phyloP scores from a whole-genome alignment of 176 grass and related monocot species.

The Raddia guianensis region DNA sequence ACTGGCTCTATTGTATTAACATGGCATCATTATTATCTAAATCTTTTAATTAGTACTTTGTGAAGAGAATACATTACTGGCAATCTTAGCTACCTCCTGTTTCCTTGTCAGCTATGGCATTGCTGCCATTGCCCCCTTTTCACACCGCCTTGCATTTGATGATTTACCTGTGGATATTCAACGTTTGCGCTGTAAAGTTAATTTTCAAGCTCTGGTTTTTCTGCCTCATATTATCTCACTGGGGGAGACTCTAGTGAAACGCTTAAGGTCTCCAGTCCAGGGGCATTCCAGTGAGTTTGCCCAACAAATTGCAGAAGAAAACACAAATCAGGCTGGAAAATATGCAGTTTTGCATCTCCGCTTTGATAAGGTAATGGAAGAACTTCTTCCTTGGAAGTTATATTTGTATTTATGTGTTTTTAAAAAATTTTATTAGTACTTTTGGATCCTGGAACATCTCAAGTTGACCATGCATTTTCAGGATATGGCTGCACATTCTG shows the following conservation, averaged over 20 bases:
- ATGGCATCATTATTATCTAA: constrained; percentile 25
- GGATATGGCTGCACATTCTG: constrained; percentile 98
- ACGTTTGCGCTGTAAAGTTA: constrained; percentile 77
- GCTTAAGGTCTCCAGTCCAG: constrained; percentile 56
- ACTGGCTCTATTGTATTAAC: constrained; percentile 4
- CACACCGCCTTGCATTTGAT: constrained; percentile 91
- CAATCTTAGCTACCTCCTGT: constrained; percentile 34
- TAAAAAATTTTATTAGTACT: constrained; percentile 9
- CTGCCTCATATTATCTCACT: constrained; percentile 74
- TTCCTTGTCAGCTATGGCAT: constrained; percentile 76
- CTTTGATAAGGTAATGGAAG: constrained; percentile 78
- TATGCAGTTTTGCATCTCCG: constrained; percentile 91
- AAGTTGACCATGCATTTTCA: constrained; percentile 42
- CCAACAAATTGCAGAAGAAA: constrained; percentile 43
- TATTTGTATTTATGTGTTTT: not conserved
- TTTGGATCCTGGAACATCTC: constrained; percentile 1
- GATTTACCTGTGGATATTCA: constrained; percentile 74
- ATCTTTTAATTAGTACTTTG: constrained; percentile 28
- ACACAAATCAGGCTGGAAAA: constrained; percentile 50
- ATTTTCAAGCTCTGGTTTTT: constrained; percentile 87
- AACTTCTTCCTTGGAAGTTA: constrained; percentile 18
- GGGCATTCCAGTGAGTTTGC: constrained; percentile 36
- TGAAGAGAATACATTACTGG: not conserved
- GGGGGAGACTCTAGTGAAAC: constrained; percentile 63
- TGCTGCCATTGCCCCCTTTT: constrained; percentile 84